Percentiles rank a stretch among this genome's conserved stretches.
These are phyloP conservation scores for Aspergillus fijiensis DNA, from an alignment of 2,329 filamentous ascomycete genomes.

Conservation along the genomic window DNA sequence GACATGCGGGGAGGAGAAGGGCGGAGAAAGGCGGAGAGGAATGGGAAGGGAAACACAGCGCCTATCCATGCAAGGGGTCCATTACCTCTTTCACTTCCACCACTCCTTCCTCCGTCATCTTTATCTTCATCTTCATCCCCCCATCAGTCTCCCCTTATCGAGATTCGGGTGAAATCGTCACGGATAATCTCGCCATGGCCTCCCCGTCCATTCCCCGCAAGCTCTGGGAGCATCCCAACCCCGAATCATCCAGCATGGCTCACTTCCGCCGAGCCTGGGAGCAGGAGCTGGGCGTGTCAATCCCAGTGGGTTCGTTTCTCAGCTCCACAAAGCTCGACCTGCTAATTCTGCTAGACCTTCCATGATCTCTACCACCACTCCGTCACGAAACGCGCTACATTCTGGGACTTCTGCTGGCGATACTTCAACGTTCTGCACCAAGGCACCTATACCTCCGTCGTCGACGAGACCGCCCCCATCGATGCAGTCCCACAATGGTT, in stretches of 20 bases:
- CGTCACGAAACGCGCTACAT: slow-evolving; percentile 59
- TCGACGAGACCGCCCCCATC: slow-evolving; percentile 70
- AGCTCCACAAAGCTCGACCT: background rate
- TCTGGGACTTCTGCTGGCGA: slow-evolving; percentile 66
- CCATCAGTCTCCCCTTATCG: too few relatives aligned
- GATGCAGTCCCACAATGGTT: slow-evolving; percentile 76
- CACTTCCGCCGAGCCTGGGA: background rate
- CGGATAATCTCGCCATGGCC: background rate
- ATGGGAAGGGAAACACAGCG: too few relatives aligned
- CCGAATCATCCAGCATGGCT: background rate
- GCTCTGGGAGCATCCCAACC: slow-evolving; percentile 4
- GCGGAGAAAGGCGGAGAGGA: too few relatives aligned
- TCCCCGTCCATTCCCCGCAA: background rate
- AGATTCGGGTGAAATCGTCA: too few relatives aligned
- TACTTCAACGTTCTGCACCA: slow-evolving; percentile 61
- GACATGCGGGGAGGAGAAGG: too few relatives aligned
- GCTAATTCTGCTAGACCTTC: background rate
- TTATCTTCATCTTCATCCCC: background rate
- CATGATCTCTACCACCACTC: slow-evolving; percentile 65
- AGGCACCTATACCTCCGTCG: slow-evolving; percentile 58
- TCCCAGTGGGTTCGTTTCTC: background rate
- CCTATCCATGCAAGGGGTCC: background rate
- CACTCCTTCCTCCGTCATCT: background rate
- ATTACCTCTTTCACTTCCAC: background rate
- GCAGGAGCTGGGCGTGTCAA: background rate